Conservation (phyloP, 805 yeast genomes). For the Maudiozyma turicensis region DNA sequence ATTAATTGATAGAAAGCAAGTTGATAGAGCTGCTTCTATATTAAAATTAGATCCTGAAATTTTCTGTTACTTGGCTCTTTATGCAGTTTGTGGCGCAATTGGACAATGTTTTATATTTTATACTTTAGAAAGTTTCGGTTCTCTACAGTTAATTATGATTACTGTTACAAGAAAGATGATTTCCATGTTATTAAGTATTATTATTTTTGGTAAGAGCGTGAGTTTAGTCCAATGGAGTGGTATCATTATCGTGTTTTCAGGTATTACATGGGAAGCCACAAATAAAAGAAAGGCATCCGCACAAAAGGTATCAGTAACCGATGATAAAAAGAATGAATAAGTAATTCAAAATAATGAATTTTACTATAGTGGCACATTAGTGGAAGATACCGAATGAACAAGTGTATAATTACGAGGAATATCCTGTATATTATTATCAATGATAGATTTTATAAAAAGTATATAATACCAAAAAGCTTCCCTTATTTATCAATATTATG, state of each 20-base stretch:
- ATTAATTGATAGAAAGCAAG: constrained; percentile 18
- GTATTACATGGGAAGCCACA: constrained; percentile 72
- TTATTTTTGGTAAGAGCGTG: constrained; percentile 75
- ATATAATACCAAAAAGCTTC: neutral
- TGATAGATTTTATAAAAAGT: neutral
- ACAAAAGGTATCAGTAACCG: neutral
- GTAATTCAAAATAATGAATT: no score
- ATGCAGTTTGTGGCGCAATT: constrained; percentile 72
- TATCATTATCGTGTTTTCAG: constrained; percentile 68
- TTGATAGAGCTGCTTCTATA: constrained; percentile 32
- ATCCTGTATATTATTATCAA: neutral
- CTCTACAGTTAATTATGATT: constrained; percentile 77
- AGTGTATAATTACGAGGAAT: neutral
- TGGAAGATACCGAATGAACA: no score
- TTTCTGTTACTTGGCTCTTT: constrained; percentile 48
- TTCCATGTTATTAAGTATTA: constrained; percentile 83
- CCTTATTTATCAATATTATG: neutral
- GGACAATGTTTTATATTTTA: constrained; percentile 93
- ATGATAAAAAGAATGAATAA: neutral
- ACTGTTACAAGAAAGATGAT: constrained; percentile 96
- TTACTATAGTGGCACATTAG: no score
- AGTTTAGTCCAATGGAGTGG: constrained; percentile 66
- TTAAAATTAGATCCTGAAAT: constrained; percentile 37
- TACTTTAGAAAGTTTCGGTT: constrained; percentile 76
- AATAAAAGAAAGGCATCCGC: constrained; percentile 27